phyloP scores from a whole-genome alignment of 306 rosid species.

The Trifolium fragiferum region DNA sequence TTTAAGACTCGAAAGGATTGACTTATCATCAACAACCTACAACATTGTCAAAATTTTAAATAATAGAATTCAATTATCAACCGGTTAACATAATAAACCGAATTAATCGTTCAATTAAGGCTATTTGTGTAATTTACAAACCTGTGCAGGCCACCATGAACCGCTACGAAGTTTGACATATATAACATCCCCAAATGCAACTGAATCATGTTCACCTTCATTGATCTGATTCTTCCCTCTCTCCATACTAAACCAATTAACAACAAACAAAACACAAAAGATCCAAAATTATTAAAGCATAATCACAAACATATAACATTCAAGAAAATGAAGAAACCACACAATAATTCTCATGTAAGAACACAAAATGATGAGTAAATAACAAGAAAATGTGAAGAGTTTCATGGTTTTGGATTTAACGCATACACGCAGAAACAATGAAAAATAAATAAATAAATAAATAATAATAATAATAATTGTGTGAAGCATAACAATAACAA shows the following conservation, averaged over 20 bases:
- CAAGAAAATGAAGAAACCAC: background rate
- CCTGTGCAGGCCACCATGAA: constrained; percentile 88
- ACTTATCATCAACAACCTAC: constrained; percentile 65
- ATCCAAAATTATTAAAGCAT: too few species aligned
- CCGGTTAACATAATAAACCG: background rate
- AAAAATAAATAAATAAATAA: too few species aligned
- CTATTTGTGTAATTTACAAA: constrained; percentile 23
- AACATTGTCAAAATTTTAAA: constrained; percentile 32
- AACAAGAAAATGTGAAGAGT: background rate
- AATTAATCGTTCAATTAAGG: background rate
- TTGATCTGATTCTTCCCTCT: constrained; percentile 22
- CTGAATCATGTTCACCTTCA: constrained; percentile 36
- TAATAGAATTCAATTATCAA: constrained; percentile 9
- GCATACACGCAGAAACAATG: background rate
- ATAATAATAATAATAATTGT: background rate
- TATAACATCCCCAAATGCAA: constrained; percentile 54
- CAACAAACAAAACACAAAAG: too few species aligned
- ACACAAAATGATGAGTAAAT: background rate
- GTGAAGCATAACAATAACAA: background rate
- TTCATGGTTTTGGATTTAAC: background rate
- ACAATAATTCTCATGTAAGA: background rate
- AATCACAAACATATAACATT: background rate
- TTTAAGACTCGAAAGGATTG: constrained; percentile 38
- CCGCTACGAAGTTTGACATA: constrained; percentile 49
- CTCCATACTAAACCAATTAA: constrained; percentile 21